Evolutionary conservation across 106 monocot genomes (phyloP).

Genomic region (Triglochin maritima): DNA sequence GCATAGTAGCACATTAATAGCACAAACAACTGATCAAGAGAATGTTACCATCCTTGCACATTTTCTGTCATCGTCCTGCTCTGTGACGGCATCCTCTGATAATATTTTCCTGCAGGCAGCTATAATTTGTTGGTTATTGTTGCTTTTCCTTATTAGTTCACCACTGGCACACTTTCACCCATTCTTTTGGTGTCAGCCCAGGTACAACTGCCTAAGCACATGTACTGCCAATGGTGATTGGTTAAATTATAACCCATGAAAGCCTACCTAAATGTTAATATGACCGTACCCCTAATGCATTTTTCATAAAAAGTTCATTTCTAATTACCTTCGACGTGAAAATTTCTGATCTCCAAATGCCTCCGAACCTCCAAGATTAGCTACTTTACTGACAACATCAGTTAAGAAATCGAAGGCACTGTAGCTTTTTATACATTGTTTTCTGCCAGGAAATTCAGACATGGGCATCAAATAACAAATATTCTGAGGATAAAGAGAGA

Average conservation of each 20-base stretch:
- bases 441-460: slow-evolving; percentile 19
- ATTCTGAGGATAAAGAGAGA: neutral
- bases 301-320: neutral
- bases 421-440: slow-evolving; percentile 90
- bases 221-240: too few species aligned
- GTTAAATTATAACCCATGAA: neutral
- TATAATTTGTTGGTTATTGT: slow-evolving; percentile 4
- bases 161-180: neutral
- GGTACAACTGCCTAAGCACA: too few species aligned
- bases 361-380: slow-evolving; percentile 65
- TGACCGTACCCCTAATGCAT: neutral
- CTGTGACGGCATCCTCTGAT: slow-evolving; percentile 30
- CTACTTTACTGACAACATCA: slow-evolving; percentile 91
- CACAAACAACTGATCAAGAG: too few species aligned
- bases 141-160: neutral
- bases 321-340: slow-evolving; percentile 58
- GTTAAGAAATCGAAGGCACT: slow-evolving; percentile 92
- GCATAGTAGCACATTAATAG: neutral
- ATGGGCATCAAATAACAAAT: neutral
- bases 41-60: slow-evolving; percentile 59
- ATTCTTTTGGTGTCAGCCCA: too few species aligned
- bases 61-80: slow-evolving; percentile 40
- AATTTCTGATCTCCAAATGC: slow-evolving; percentile 66
- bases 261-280: neutral
- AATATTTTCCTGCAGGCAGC: slow-evolving; percentile 47